A percentile compares a stretch with the other conserved stretches of the same genome.
These are phyloP conservation scores for Phylloporus sp. DNA, from an alignment of 1,284 basidiomycete genomes.

Conservation along the genomic window DNA sequence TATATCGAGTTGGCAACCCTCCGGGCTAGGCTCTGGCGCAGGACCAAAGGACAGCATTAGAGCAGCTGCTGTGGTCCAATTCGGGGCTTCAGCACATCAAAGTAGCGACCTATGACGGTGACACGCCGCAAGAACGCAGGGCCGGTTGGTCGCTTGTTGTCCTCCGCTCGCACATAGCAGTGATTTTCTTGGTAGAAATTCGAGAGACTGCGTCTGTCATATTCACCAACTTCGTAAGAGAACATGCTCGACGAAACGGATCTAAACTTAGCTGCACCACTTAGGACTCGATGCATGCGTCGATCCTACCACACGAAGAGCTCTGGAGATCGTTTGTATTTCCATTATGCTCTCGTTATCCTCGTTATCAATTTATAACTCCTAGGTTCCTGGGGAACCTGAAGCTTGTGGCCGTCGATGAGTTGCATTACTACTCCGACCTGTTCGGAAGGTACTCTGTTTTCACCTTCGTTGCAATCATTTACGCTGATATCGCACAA, in stretches of 20 bases:
- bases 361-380: too few relatives aligned
- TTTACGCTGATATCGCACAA: constrained; percentile 33
- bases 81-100: constrained; percentile 65
- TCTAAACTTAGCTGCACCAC: constrained; percentile 5
- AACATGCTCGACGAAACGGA: too few relatives aligned
- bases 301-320: constrained; percentile 86
- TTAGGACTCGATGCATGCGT: constrained; percentile 89
- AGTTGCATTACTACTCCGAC: constrained; percentile 81
- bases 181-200: constrained; percentile 48
- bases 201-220: constrained; percentile 71
- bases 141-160: constrained; percentile 44
- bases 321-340: constrained; percentile 71
- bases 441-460: constrained; percentile 66
- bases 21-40: constrained; percentile 78
- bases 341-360: not conserved
- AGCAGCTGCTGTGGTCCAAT: constrained; percentile 67
- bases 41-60: constrained; percentile 77
- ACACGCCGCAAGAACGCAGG: constrained; percentile 75
- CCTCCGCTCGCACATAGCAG: not conserved
- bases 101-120: constrained; percentile 88
- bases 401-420: constrained; percentile 84
- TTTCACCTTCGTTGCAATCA: not conserved
- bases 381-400: constrained; percentile 77
- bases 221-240: constrained; percentile 75
- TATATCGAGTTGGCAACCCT: not conserved